Evolutionary conservation across 331 rosid species (phyloP).

Genomic region (Saraca asoca): DNA sequence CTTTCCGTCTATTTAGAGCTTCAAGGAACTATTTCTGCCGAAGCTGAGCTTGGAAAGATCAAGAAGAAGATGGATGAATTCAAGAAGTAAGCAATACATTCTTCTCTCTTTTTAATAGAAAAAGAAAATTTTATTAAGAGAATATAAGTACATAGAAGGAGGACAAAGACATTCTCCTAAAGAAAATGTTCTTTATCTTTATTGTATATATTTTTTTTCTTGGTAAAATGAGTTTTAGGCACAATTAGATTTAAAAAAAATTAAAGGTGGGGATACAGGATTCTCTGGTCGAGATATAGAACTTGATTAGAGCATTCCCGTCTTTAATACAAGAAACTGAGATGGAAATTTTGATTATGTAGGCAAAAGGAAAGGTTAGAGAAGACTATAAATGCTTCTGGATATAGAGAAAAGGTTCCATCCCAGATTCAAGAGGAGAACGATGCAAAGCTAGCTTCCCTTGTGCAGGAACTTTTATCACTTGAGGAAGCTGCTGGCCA

Average conservation of each 20-base stretch:
- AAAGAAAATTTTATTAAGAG: too few species aligned
- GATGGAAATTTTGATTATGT: constrained; percentile 15
- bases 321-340: constrained; percentile 9
- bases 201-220: not conserved
- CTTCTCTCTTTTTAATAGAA: too few species aligned
- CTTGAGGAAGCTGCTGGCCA: constrained; percentile 68
- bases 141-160: too few species aligned
- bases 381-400: constrained; percentile 55
- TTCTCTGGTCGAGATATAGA: not conserved
- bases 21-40: constrained; percentile 62
- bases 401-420: constrained; percentile 79
- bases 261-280: too few species aligned
- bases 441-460: constrained; percentile 60
- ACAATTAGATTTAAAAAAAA: not conserved
- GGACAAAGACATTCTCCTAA: too few species aligned
- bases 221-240: not conserved
- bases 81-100: constrained; percentile 49
- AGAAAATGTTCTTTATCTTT: not conserved
- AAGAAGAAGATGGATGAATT: constrained; percentile 67
- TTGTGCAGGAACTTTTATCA: constrained; percentile 62
- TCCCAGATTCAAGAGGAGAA: constrained; percentile 53
- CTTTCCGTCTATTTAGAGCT: constrained; percentile 77
- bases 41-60: constrained; percentile 68
- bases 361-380: constrained; percentile 77
- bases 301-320: not conserved